phyloP scores from a whole-genome alignment of 306 rosid genomes.

The Trifolium fragiferum region DNA sequence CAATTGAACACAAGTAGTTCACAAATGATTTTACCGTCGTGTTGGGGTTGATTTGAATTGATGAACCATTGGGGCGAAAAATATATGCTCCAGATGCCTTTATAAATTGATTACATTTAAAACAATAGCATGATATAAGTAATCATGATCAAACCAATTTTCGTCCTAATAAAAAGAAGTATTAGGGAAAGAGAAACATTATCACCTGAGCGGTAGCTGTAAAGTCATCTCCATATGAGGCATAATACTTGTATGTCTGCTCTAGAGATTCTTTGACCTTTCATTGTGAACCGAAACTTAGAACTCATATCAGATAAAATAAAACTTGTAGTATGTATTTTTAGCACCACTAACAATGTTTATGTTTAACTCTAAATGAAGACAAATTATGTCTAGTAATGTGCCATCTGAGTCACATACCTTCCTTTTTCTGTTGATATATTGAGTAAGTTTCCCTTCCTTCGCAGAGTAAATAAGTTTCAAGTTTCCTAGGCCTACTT shows the following conservation, averaged over 20 bases:
- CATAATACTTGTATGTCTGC: constrained; percentile 50
- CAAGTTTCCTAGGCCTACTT: constrained; percentile 75
- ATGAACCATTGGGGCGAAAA: constrained; percentile 60
- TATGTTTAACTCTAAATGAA: constrained; percentile 16
- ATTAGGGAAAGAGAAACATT: constrained; percentile 7
- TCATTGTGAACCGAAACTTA: constrained; percentile 39
- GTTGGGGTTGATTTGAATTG: constrained; percentile 42
- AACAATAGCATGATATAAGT: constrained; percentile 29
- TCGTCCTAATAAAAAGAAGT: constrained; percentile 1
- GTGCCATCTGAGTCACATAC: constrained; percentile 45
- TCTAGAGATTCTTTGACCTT: constrained; percentile 57
- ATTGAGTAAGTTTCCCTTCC: constrained; percentile 63
- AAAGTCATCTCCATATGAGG: constrained; percentile 49
- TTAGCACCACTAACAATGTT: constrained; percentile 29
- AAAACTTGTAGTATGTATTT: neutral
- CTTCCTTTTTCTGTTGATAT: constrained; percentile 61
- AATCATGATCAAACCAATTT: constrained; percentile 13
- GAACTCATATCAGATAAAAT: constrained; percentile 26
- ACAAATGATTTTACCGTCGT: constrained; percentile 43
- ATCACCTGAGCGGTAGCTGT: constrained; percentile 51
- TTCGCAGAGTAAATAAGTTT: constrained; percentile 64
- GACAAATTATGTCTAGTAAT: constrained; percentile 12
- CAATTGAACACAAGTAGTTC: constrained; percentile 7
- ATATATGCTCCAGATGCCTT: constrained; percentile 68
- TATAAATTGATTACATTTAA: constrained; percentile 28